Evolutionary conservation across 75 land plant genomes (phyloP).

Genomic region (Chamaecyparis obtusa): DNA sequence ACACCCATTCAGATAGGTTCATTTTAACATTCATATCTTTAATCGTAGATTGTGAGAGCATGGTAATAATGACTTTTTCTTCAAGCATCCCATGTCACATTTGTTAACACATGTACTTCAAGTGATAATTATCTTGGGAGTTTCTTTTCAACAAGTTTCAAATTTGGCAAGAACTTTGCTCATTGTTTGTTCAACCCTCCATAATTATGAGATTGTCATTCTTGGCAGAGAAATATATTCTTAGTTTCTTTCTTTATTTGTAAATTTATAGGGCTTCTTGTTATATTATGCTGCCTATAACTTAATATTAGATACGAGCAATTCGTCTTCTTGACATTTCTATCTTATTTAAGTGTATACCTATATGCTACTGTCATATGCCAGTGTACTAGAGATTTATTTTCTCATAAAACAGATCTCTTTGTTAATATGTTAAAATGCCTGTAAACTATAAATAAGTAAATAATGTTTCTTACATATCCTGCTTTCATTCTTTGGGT

Average conservation of each 20-base stretch:
- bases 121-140: neutral
- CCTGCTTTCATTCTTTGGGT: neutral
- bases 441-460: neutral
- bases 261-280: neutral
- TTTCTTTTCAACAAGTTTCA: neutral
- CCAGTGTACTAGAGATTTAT: neutral
- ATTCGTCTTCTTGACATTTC: neutral
- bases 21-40: neutral
- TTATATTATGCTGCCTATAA: neutral
- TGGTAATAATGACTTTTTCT: neutral
- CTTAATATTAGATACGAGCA: neutral
- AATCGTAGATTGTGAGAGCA: neutral
- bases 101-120: neutral
- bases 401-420: neutral
- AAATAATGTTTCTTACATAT: neutral
- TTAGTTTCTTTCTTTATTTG: neutral
- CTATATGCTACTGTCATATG: neutral
- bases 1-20: neutral
- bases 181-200: neutral
- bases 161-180: neutral
- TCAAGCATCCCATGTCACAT: neutral
- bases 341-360: neutral
- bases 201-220: neutral
- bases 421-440: too few relatives aligned
- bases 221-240: neutral